Evolutionary conservation across 208 protist genomes (phyloP).

Genomic region (Crithidia thermophila): DNA sequence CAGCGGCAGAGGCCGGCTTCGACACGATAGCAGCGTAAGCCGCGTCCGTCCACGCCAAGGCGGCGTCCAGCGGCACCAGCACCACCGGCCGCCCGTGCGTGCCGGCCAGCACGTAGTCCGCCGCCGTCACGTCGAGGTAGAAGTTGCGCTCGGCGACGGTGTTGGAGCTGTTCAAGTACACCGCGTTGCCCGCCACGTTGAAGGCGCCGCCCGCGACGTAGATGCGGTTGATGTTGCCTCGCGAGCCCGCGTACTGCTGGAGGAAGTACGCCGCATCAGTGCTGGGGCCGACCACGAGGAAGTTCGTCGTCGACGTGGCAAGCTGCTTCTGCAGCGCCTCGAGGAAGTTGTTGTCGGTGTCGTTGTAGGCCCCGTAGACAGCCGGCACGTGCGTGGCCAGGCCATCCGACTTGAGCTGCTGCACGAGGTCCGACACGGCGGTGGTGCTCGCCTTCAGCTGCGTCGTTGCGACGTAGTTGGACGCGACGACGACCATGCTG

Average conservation of each 20-base stretch:
- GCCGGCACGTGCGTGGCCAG: conserved; percentile 34
- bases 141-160: conserved; percentile 62
- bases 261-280: conserved; percentile 78
- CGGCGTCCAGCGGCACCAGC: conserved; percentile 54
- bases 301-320: conserved; percentile 26
- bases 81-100: conserved; percentile 51
- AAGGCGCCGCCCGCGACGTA: conserved; percentile 65
- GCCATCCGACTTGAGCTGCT: conserved; percentile 42
- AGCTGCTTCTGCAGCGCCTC: conserved; percentile 35
- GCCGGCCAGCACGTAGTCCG: conserved; percentile 51
- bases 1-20: background rate
- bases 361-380: conserved; percentile 52
- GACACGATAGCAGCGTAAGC: conserved; percentile 45
- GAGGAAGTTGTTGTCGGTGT: conserved; percentile 34
- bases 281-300: conserved; percentile 60
- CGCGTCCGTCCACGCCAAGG: conserved; percentile 34
- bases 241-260: conserved; percentile 17
- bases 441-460: conserved; percentile 17
- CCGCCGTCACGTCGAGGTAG: conserved; percentile 67
- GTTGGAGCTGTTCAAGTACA: conserved; percentile 49
- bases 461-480: conserved; percentile 33
- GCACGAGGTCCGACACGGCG: conserved; percentile 38
- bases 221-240: conserved; percentile 36
- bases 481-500: conserved; percentile 65
- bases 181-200: conserved; percentile 34